Conservation (phyloP, 495 filamentous ascomycete genomes). For the Geoglossum glabrum region DNA sequence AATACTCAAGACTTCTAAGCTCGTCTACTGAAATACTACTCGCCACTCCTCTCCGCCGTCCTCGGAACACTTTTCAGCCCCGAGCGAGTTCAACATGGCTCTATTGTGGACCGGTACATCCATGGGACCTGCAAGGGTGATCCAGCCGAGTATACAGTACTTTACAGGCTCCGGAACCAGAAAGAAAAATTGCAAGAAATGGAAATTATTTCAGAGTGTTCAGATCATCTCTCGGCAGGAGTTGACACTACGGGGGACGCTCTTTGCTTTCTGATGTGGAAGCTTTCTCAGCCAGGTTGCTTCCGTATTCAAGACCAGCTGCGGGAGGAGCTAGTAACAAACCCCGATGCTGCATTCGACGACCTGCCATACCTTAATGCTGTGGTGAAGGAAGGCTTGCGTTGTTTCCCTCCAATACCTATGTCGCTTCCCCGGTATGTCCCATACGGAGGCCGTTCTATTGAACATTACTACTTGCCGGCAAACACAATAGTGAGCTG, state of each 20-base stretch:
- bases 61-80: constrained; percentile 16
- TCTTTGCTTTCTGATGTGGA: constrained; percentile 45
- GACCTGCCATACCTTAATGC: constrained; percentile 38
- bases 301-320: constrained; percentile 25
- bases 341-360: constrained; percentile 22
- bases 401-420: constrained; percentile 41
- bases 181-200: constrained; percentile 11
- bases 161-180: constrained; percentile 20
- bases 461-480: constrained; percentile 28
- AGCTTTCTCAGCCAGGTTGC: constrained; percentile 35
- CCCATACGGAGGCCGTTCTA: constrained; percentile 26
- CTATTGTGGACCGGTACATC: not conserved
- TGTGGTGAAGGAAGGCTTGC: constrained; percentile 36
- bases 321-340: constrained; percentile 25
- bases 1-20: not conserved
- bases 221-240: constrained; percentile 33
- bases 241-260: constrained; percentile 49
- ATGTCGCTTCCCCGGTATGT: constrained; percentile 47
- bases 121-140: not conserved
- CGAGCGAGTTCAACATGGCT: not conserved
- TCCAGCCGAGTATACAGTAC: constrained; percentile 12
- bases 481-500: constrained; percentile 29
- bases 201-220: constrained; percentile 24
- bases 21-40: constrained; percentile 16
- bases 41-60: constrained; percentile 15